A percentile compares a stretch with the other conserved stretches of the same genome.
Evolutionary conservation across 2,329 filamentous ascomycete species (phyloP).

Genomic region (Furcasterigmium furcatum): DNA sequence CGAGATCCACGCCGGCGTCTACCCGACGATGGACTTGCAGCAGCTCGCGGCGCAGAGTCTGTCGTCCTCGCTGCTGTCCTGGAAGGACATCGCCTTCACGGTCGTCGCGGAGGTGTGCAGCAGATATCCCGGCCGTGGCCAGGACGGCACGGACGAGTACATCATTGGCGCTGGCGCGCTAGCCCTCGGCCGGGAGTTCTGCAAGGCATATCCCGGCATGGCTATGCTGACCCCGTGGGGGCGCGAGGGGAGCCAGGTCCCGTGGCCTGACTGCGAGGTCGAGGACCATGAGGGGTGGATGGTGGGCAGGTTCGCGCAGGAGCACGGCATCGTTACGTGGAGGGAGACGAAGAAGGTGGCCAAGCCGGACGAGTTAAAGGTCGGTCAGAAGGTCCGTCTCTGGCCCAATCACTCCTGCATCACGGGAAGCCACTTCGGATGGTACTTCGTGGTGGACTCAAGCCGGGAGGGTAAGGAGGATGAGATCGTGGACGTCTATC

Average conservation of each 20-base stretch:
- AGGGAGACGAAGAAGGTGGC: conserved; percentile 27
- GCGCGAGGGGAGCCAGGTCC: conserved; percentile 34
- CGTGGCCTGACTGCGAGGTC: conserved; percentile 19
- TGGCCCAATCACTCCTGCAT: conserved; percentile 67
- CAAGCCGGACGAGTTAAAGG: conserved; percentile 32
- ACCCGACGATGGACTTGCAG: conserved; percentile 21
- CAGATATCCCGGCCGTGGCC: conserved; percentile 42
- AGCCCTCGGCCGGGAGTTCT: conserved; percentile 60
- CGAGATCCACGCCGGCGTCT: conserved; percentile 65
- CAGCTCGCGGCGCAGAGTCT: neutral
- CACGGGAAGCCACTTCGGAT: conserved; percentile 56
- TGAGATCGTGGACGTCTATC: conserved; percentile 55
- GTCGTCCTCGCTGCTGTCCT: neutral
- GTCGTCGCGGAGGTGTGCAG: conserved; percentile 31
- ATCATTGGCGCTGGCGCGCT: conserved; percentile 56
- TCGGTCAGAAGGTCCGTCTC: conserved; percentile 40
- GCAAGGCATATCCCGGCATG: conserved; percentile 49
- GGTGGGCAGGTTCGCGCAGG: conserved; percentile 60
- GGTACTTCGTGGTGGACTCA: conserved; percentile 52
- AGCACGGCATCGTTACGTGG: conserved; percentile 59
- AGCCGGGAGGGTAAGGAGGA: conserved; percentile 31
- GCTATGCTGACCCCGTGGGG: conserved; percentile 42
- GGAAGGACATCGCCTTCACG: conserved; percentile 8
- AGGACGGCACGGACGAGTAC: conserved; percentile 39
- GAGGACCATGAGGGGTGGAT: conserved; percentile 36